Base-by-base conservation (phyloP, 2,329 filamentous ascomycete genomes). In the Alternaria gansuensis region DNA sequence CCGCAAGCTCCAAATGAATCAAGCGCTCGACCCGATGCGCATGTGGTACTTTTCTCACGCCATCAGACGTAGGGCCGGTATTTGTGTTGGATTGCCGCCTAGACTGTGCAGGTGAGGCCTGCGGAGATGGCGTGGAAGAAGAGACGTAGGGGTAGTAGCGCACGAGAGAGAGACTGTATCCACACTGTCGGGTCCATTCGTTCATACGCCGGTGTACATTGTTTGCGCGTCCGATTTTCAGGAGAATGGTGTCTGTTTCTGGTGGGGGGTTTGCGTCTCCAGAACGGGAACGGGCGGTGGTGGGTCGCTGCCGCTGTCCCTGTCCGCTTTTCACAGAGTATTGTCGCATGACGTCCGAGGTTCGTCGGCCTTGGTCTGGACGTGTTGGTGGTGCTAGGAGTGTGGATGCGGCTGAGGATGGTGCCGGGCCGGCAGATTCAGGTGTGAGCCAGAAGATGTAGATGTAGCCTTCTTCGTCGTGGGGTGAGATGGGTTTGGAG, bases 401-500 rank as follows among this genome's bases (percentile, higher is more conserved):
- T 1, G 63, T 68, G 0, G 70, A 74, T 3, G 76, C 75, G 2
- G 75, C 67, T 5, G 70, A 63, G 87, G 88, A 34, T 82, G 83
- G 80, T 0, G 85, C 76, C 0, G 82, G 75, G 7, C 86, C 79
- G 2, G 83, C 84, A 34, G 85, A 82, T 31, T 92, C 88, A 9
- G 74, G 65, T 0, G 92, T 97, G 23, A 97, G 84, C 93, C 94
- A 97, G 83, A 98, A 99, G 78, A 99, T 96, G 83, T 99, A 99
- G 67, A 99, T 98, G 80, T 95, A 99, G 36, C 95, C 95, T 48
- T 74, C 73, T 67, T 96, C 91, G 65, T 95, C 91, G 53, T 84
- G 81, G 23, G 86, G 81, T 0, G 92, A 93, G 44, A 93, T 85
- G 1, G 83, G 92, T 81, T 85, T 95, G 74, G 78, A 86, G 9